A percentile compares a stretch with the other conserved stretches of the same genome.
phyloP scores from a whole-genome alignment of 441 rosid genomes.

The Bocquillonia castaneifolia region DNA sequence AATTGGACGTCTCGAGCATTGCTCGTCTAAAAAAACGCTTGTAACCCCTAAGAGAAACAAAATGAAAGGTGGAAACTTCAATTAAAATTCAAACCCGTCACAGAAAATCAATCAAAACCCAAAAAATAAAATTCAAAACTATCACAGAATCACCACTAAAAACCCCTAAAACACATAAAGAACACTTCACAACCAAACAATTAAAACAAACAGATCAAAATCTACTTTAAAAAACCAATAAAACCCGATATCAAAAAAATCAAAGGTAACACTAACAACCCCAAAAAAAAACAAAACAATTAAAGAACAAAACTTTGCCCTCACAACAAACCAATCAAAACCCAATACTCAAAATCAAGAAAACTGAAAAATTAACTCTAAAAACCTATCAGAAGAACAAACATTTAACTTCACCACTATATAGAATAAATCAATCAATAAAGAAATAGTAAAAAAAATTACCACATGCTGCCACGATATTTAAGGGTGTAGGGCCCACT shows the following conservation, averaged over 20 bases:
- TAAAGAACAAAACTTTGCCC: neutral
- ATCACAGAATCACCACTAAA: neutral
- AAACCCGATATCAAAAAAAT: neutral
- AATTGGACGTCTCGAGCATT: constrained; percentile 46
- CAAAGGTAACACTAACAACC: neutral
- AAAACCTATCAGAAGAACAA: no score
- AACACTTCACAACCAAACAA: no score
- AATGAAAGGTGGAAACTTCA: neutral
- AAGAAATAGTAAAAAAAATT: constrained; percentile 7
- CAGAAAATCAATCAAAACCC: neutral
- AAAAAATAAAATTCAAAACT: neutral
- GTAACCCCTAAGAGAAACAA: constrained; percentile 39
- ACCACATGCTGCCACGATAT: constrained; percentile 97
- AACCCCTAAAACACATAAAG: neutral
- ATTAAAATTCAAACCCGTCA: neutral
- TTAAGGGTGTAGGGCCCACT: constrained; percentile 91
- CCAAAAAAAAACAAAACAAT: neutral
- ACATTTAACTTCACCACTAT: no score
- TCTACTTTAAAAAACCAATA: neutral
- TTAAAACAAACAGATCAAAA: no score
- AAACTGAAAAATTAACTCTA: neutral
- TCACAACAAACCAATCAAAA: neutral
- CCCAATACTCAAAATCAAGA: neutral
- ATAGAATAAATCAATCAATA: no score
- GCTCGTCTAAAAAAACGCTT: constrained; percentile 48